Base-by-base conservation (phyloP, 2,329 filamentous ascomycete species). In the Fusarium verrucosum region DNA sequence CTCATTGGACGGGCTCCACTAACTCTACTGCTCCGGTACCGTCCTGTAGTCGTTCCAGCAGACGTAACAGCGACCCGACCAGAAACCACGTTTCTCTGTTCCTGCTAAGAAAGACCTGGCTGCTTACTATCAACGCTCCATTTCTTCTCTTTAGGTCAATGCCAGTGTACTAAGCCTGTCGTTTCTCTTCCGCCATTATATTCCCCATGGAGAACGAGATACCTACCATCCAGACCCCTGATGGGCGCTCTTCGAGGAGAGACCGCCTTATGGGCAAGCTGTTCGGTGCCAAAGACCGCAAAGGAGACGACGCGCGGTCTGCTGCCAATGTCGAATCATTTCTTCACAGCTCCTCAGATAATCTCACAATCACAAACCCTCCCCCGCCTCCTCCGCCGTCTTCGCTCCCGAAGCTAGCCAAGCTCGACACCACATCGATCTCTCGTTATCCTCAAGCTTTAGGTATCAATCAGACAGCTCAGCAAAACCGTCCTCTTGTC, bases 191-290 rank as follows among this genome's bases (percentile, higher is more conserved):
- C 44, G 41, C 66, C 57, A 67, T 71, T 50, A 37, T 41, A 54
- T 55, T 53, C 55, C 57, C 65, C 62, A 83, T 83, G 79, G 81
- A 83, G 70, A 81, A 81, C 76, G 78, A 81, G 57, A 73, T 75
- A 54, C 73, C 76, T 46, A 72, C 72, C 56, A 66, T 75, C 63
- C 72, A 74, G 43, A 69, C 71, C 65, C 75, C 78, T 54, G 79
- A 81, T 60, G 76, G 74, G 57, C 76, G 78, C 55, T 73, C 74
- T 59, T 81, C 81, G 32, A 81, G 78, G 73, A 78, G 82, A 69
- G 81, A 82, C 70, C 85, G 87, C 60, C 75, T 89, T 42, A 89
- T 89, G 82, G 86, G 86, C 66, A 88, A 87, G 78, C 78, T 89
- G 56, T 88, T 88, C 70, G 80, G 81, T 54, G 74, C 75, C 61